Evolutionary conservation across 2,329 filamentous ascomycete genomes (phyloP), one percentile per base, ranked within the genome.

Genomic region (Trichoderma lentiforme): DNA sequence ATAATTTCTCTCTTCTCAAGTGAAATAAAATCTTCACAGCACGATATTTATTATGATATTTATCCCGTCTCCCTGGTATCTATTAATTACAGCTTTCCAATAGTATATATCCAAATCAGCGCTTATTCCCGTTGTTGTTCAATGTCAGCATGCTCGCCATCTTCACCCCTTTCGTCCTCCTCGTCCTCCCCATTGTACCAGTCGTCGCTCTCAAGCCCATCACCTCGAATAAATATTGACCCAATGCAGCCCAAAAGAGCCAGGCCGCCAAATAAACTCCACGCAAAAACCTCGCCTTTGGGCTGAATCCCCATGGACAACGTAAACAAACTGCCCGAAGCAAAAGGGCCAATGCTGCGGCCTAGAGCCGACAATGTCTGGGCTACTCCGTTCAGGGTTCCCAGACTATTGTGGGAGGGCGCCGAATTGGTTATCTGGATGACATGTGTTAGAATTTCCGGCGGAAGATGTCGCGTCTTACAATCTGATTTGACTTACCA

Each of bases 341-440:
- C 84, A 75, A 98, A 95, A 0, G 96, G 96, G 0, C 96, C 96
- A 0, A 94, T 88, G 57, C 95, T 94, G 73, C 96, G 90, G 9
- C 96, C 96, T 0, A 93, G 93, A 0, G 96, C 96, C 0, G 94
- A 97, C 0, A 99, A 89, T 0, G 94, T 97, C 81, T 99, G 96
- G 0, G 96, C 96, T 36, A 98, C 88, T 11, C 96, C 96, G 78
- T 99, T 98, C 30, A 99, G 86, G 0, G 93, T 94, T 3, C 96
- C 96, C 0, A 99, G 87, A 0, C 93, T 94, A 6, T 92, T 90
- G 80, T 95, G 89, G 8, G 95, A 94, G 0, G 94, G 93, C 0
- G 94, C 93, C 1, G 93, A 97, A 77, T 99, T 99, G 47, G 94
- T 98, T 75, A 99, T 95, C 93, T 95, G 14, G 15, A 62, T 24